phyloP scores from a whole-genome alignment of 257 asterid genomes.

The Hygrophila difformis region DNA sequence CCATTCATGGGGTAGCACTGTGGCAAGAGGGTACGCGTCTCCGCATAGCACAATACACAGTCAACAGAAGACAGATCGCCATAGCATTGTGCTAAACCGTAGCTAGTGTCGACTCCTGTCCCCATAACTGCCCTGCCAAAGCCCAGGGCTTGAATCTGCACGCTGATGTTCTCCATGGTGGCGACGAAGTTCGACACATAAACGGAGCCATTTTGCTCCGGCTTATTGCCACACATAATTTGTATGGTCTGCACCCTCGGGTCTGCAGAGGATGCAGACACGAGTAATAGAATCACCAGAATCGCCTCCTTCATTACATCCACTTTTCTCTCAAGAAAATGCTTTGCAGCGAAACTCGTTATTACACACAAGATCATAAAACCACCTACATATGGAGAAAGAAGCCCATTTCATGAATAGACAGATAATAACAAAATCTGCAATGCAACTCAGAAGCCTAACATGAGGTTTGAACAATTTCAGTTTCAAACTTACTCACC shows the following conservation, averaged over 20 bases:
- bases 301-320: conserved; percentile 28
- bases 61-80: conserved; percentile 73
- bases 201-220: conserved; percentile 37
- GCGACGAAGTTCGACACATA: conserved; percentile 55
- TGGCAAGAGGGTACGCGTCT: conserved; percentile 66
- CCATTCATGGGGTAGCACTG: conserved; percentile 61
- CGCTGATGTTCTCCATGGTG: conserved; percentile 61
- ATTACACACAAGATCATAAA: too few species aligned
- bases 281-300: conserved; percentile 26
- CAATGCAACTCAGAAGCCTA: too few species aligned
- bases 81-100: conserved; percentile 69
- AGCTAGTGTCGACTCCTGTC: conserved; percentile 43
- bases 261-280: conserved; percentile 30
- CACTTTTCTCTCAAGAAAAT: too few species aligned
- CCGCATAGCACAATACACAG: conserved; percentile 66
- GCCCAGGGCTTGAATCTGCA: conserved; percentile 48
- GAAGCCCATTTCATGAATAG: too few species aligned
- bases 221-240: conserved; percentile 38
- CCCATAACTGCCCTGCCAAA: conserved; percentile 43
- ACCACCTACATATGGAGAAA: too few species aligned
- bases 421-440: too few species aligned
- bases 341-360: too few species aligned
- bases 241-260: conserved; percentile 50
- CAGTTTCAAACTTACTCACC: too few species aligned
- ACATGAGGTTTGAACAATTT: too few species aligned